A percentile compares a stretch with the other conserved stretches of the same genome.
Conservation (phyloP, 441 rosid species). For the Pelargonium australe region DNA sequence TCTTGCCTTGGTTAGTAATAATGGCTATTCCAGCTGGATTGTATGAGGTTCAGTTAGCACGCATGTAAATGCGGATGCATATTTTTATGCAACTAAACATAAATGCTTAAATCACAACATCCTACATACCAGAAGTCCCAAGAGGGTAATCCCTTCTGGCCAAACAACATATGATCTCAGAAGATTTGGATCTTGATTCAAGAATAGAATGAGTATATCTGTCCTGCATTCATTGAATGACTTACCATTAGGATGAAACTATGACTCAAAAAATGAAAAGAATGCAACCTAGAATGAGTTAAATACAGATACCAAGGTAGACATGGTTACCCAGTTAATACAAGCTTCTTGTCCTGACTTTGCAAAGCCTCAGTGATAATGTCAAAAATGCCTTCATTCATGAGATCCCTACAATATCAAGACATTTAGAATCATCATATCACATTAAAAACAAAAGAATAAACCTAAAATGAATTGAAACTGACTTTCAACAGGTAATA, state of each 20-base stretch:
- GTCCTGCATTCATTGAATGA: slow-evolving; percentile 88
- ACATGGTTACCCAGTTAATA: slow-evolving; percentile 80
- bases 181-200: slow-evolving; percentile 95
- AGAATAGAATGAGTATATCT: slow-evolving; percentile 94
- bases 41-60: background rate
- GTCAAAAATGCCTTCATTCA: slow-evolving; percentile 80
- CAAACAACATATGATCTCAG: slow-evolving; percentile 83
- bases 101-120: slow-evolving; percentile 15
- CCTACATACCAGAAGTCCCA: slow-evolving; percentile 76
- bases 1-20: background rate
- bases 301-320: slow-evolving; percentile 18
- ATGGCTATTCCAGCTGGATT: background rate
- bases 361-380: slow-evolving; percentile 78
- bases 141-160: slow-evolving; percentile 72
- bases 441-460: background rate
- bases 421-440: background rate
- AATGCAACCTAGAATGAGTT: background rate
- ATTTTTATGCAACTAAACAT: background rate
- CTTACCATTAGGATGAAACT: slow-evolving; percentile 30
- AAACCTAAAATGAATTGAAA: background rate
- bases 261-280: slow-evolving; percentile 15
- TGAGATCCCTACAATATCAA: slow-evolving; percentile 66
- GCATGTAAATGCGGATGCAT: background rate
- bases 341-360: slow-evolving; percentile 81
- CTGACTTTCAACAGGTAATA: background rate